These are phyloP conservation scores for Xenosphaeropsis pyriputrescens DNA, from an alignment of 2,329 filamentous ascomycete species.

Conservation along the genomic window DNA sequence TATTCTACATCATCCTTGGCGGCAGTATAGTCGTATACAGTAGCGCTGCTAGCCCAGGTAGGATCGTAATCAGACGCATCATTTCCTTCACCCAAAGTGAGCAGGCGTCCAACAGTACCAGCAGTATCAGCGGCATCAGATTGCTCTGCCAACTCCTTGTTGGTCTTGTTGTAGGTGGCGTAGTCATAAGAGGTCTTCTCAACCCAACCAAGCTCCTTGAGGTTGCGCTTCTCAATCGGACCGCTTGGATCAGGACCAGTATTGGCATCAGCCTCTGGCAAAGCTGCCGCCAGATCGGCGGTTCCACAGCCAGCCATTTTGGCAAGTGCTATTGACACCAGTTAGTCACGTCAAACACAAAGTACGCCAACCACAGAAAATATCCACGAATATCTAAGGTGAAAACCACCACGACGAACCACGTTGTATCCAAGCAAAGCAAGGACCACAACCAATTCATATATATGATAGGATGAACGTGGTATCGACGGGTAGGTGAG, in stretches of 20 bases:
- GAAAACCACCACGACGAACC: too few relatives aligned
- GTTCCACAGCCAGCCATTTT: conserved; percentile 12
- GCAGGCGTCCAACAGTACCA: conserved; percentile 1
- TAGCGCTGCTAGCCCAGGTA: conserved; percentile 12
- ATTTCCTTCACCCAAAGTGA: conserved; percentile 2
- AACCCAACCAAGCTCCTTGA: conserved; percentile 18
- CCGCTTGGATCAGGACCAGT: conserved; percentile 1
- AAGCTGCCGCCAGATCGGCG: conserved; percentile 17
- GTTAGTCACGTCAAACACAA: too few relatives aligned
- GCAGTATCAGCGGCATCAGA: conserved; percentile 1
- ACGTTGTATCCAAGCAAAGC: too few relatives aligned
- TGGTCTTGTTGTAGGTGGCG: conserved; percentile 13
- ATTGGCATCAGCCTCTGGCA: conserved; percentile 11
- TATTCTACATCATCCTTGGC: conserved; percentile 49
- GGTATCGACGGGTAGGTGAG: too few relatives aligned
- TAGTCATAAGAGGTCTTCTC: conserved; percentile 15
- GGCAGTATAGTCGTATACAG: conserved; percentile 33
- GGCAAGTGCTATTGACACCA: not conserved
- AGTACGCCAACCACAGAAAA: too few relatives aligned
- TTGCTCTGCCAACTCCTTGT: conserved; percentile 11
- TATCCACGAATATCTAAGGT: too few relatives aligned
- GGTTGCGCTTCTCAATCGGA: conserved; percentile 6
- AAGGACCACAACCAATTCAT: too few relatives aligned
- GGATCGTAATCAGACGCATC: conserved; percentile 4
- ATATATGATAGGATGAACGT: too few relatives aligned